These are phyloP conservation scores for Lipomyces sp. DNA, from an alignment of 805 yeast species.

Conservation along the genomic window DNA sequence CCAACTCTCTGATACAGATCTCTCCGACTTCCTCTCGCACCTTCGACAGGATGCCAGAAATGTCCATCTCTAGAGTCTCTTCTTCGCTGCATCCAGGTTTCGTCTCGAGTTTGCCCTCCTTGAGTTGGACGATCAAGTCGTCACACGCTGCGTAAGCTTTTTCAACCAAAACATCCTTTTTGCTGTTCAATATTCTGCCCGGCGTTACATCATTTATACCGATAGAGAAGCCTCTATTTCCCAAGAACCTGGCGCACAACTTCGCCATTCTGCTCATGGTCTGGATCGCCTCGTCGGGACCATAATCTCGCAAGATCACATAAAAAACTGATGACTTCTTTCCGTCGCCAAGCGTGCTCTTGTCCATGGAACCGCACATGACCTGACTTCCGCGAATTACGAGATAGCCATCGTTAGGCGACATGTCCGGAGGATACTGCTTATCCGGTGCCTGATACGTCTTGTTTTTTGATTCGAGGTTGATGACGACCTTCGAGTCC, in stretches of 20 bases:
- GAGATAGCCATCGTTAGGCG: constrained; percentile 94
- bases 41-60: constrained; percentile 91
- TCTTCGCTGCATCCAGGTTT: constrained; percentile 99
- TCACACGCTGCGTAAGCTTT: constrained; percentile 88
- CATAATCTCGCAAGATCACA: constrained; percentile 90
- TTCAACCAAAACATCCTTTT: constrained; percentile 86
- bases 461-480: constrained; percentile 91
- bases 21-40: constrained; percentile 99
- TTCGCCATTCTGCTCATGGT: constrained; percentile 99
- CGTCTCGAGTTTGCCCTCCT: constrained; percentile 86
- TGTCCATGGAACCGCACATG: constrained; percentile 94
- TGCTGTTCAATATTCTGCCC: constrained; percentile 65
- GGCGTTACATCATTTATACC: constrained; percentile 98
- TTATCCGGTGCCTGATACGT: constrained; percentile 73
- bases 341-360: constrained; percentile 94
- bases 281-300: constrained; percentile 90
- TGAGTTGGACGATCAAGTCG: constrained; percentile 73
- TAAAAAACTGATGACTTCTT: constrained; percentile 95
- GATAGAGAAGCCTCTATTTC: constrained; percentile 93
- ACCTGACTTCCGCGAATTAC: constrained; percentile 85
- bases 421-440: constrained; percentile 85
- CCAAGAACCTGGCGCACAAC: constrained; percentile 89
- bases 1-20: constrained; percentile 89
- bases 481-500: constrained; percentile 73
- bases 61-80: constrained; percentile 95